Percentiles rank a stretch among this genome's conserved stretches.
Conservation (phyloP, 1,284 basidiomycete species). For the Cutaneotrichosporon daszewskae region DNA sequence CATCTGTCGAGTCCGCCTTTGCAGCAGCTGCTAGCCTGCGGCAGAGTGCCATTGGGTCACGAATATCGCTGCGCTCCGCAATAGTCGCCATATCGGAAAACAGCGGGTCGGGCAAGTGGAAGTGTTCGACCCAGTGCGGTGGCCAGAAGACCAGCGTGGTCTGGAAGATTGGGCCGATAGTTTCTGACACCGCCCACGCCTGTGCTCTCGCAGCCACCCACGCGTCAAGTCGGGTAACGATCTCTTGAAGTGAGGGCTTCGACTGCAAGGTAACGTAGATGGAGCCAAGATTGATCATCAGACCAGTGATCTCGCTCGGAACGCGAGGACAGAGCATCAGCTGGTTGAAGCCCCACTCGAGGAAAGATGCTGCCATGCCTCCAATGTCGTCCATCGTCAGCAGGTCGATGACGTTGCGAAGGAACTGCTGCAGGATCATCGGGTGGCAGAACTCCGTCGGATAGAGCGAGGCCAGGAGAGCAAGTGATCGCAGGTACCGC, state of each 20-base stretch:
- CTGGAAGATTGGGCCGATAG: conserved; percentile 12
- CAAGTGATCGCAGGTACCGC: conserved; percentile 66
- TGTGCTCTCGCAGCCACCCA: conserved; percentile 5
- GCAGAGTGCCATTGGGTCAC: conserved; percentile 22
- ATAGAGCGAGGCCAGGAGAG: conserved; percentile 63
- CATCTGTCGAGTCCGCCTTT: neutral
- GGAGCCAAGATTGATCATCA: conserved; percentile 30
- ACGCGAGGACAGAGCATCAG: neutral
- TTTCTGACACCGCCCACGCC: conserved; percentile 11
- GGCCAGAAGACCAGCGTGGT: conserved; percentile 31
- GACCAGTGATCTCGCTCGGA: conserved; percentile 13
- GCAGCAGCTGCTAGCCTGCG: conserved; percentile 1
- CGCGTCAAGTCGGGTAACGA: conserved; percentile 1
- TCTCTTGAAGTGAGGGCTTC: neutral
- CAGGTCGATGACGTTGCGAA: conserved; percentile 62
- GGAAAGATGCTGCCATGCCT: conserved; percentile 62
- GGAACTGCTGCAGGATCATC: conserved; percentile 59
- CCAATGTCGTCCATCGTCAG: conserved; percentile 65
- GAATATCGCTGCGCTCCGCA: conserved; percentile 3
- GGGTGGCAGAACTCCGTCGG: conserved; percentile 55
- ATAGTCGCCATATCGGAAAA: conserved; percentile 15
- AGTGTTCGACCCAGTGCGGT: conserved; percentile 7
- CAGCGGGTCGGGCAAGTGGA: conserved; percentile 4
- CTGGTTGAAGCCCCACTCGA: conserved; percentile 66
- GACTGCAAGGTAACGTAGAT: conserved; percentile 3